Evolutionary conservation across 352 stramenopile species (phyloP).

Genomic region (Globisporangium alternatum): DNA sequence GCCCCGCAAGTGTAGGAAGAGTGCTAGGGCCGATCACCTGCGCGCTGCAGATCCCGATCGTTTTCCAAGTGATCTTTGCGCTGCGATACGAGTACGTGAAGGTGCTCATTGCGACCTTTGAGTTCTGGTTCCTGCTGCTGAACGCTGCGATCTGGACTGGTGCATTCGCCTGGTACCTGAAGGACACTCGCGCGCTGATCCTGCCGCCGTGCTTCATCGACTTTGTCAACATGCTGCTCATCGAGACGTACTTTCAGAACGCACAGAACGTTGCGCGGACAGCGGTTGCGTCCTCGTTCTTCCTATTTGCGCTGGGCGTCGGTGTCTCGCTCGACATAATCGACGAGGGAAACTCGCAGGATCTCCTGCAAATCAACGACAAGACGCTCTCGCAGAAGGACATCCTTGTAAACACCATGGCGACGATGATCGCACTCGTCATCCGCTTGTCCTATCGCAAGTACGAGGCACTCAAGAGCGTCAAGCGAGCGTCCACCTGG

Average conservation of each 20-base stretch:
- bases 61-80: slow-evolving; percentile 9
- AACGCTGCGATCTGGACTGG: slow-evolving; percentile 11
- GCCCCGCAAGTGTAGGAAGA: not conserved
- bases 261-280: slow-evolving; percentile 1
- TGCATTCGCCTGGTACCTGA: slow-evolving; percentile 1
- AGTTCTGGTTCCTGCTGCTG: slow-evolving; percentile 15
- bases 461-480: not conserved
- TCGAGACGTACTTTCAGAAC: slow-evolving; percentile 20
- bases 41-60: slow-evolving; percentile 9
- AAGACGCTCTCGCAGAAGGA: slow-evolving; percentile 3
- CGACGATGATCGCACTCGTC: slow-evolving; percentile 11
- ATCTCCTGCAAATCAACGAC: not conserved
- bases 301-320: slow-evolving; percentile 8
- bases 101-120: slow-evolving; percentile 12
- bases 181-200: slow-evolving; percentile 11
- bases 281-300: not conserved
- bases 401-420: slow-evolving; percentile 13
- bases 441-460: not conserved
- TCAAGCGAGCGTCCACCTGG: not conserved
- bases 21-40: slow-evolving; percentile 7
- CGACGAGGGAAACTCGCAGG: not conserved
- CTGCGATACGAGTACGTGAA: slow-evolving; percentile 15
- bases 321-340: slow-evolving; percentile 3
- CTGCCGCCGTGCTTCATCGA: slow-evolving; percentile 6
- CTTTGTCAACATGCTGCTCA: slow-evolving; percentile 20